Conservation (phyloP, 192 early-diverging fungal species). For the Lunasporangiospora selenospora region DNA sequence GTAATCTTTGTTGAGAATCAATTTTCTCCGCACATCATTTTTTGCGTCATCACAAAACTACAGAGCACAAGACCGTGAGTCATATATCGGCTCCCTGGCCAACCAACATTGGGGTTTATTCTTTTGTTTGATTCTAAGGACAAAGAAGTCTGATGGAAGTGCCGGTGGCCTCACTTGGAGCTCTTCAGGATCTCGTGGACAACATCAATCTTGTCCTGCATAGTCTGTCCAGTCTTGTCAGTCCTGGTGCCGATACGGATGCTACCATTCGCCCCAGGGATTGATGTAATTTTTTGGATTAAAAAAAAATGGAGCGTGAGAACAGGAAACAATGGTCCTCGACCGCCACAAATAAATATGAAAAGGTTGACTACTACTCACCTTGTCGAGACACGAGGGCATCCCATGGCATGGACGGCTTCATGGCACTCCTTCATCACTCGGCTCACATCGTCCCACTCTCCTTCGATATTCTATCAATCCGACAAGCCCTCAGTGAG, state of each 20-base stretch:
- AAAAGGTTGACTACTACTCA: background rate
- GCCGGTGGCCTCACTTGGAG: background rate
- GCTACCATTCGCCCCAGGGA: conserved; percentile 3
- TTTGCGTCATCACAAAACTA: no score
- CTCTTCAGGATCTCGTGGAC: conserved; percentile 45
- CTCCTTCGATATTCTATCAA: conserved; percentile 36
- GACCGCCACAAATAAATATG: background rate
- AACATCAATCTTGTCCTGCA: conserved; percentile 44
- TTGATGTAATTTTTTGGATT: background rate
- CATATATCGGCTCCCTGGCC: no score
- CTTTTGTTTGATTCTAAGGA: conserved; percentile 7
- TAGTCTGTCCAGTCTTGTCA: conserved; percentile 40
- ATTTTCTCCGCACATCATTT: no score
- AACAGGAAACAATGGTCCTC: no score
- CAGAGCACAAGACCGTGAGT: no score
- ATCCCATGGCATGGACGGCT: conserved; percentile 48
- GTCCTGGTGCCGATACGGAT: conserved; percentile 45
- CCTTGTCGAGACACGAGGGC: conserved; percentile 46
- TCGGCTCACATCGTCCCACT: conserved; percentile 43
- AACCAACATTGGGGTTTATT: no score
- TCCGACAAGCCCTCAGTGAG: no score
- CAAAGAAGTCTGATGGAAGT: no score
- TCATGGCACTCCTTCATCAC: conserved; percentile 49
- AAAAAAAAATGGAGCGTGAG: conserved; percentile 1
- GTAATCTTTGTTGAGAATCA: no score